A percentile compares a stretch with the other conserved stretches of the same genome.
Conservation (phyloP, 2,329 filamentous ascomycete species). For the Xylaria sp. region DNA sequence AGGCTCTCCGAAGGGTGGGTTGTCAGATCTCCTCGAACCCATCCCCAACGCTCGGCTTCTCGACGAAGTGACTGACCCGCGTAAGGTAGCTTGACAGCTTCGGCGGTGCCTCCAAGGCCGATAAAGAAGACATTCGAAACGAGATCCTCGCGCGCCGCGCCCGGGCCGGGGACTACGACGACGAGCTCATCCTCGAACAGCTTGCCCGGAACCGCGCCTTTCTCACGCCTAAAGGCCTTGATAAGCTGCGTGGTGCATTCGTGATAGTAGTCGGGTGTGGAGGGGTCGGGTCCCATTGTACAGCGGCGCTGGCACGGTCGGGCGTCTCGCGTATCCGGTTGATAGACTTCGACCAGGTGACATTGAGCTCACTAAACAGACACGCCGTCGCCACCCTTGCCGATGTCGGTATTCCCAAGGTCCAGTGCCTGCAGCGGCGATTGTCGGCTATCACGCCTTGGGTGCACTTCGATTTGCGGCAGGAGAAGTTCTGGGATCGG, state of each 20-base stretch:
- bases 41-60: no score
- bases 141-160: slow-evolving; percentile 68
- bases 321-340: slow-evolving; percentile 89
- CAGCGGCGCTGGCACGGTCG: slow-evolving; percentile 85
- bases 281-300: slow-evolving; percentile 92
- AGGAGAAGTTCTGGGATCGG: slow-evolving; percentile 80
- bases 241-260: slow-evolving; percentile 81
- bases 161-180: slow-evolving; percentile 71
- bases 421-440: slow-evolving; percentile 81
- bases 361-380: slow-evolving; percentile 91
- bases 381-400: slow-evolving; percentile 94
- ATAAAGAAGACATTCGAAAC: slow-evolving; percentile 71
- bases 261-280: slow-evolving; percentile 92
- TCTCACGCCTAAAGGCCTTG: slow-evolving; percentile 81
- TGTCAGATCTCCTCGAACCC: neutral
- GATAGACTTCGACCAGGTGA: slow-evolving; percentile 98
- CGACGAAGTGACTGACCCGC: slow-evolving; percentile 38
- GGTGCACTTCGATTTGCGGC: slow-evolving; percentile 86
- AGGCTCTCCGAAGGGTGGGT: slow-evolving; percentile 53
- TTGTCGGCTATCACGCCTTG: slow-evolving; percentile 90
- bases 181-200: slow-evolving; percentile 92
- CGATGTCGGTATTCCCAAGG: slow-evolving; percentile 93
- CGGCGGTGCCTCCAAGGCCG: slow-evolving; percentile 58
- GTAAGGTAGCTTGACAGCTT: slow-evolving; percentile 67
- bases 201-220: slow-evolving; percentile 93